Conservation (phyloP, 164 flowering plant species). For the Paratinospora sagittata region DNA sequence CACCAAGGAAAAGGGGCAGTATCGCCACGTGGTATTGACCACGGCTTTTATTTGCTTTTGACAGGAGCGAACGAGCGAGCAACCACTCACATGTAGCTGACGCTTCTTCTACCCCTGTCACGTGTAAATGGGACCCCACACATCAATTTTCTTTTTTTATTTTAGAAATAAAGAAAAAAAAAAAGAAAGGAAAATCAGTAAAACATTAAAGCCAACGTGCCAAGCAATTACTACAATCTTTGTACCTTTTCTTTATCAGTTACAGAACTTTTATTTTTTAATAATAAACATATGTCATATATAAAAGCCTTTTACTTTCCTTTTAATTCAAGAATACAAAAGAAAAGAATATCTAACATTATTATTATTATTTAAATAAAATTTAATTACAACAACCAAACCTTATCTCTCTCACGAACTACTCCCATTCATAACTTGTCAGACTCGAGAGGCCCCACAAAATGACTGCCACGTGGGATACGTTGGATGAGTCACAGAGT, state of each 20-base stretch:
- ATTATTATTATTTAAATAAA: conserved; percentile 12
- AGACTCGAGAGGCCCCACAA: too few species aligned
- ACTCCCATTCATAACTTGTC: too few species aligned
- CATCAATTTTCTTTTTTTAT: background rate
- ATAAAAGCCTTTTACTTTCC: conserved; percentile 19
- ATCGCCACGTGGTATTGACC: conserved; percentile 43
- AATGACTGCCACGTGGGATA: background rate
- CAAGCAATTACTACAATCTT: conserved; percentile 39
- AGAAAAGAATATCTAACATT: conserved; percentile 10
- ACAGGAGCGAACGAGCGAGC: conserved; percentile 33
- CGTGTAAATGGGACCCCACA: conserved; percentile 37
- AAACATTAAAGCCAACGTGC: conserved; percentile 22
- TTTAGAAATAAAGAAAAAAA: background rate
- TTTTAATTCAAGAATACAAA: conserved; percentile 35
- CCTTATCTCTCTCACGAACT: too few species aligned
- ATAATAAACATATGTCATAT: background rate
- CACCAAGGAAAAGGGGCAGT: conserved; percentile 5
- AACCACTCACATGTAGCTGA: conserved; percentile 57
- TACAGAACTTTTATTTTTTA: too few species aligned
- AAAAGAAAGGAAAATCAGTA: conserved; percentile 1
- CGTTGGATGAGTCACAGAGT: background rate
- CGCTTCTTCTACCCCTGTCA: conserved; percentile 35
- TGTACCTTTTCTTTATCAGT: background rate
- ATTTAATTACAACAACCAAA: too few species aligned
- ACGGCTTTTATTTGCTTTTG: conserved; percentile 39